A percentile compares a stretch with the other conserved stretches of the same genome.
Evolutionary conservation across 1,284 basidiomycete species (phyloP).

Genomic region (Ganoderma boninense): DNA sequence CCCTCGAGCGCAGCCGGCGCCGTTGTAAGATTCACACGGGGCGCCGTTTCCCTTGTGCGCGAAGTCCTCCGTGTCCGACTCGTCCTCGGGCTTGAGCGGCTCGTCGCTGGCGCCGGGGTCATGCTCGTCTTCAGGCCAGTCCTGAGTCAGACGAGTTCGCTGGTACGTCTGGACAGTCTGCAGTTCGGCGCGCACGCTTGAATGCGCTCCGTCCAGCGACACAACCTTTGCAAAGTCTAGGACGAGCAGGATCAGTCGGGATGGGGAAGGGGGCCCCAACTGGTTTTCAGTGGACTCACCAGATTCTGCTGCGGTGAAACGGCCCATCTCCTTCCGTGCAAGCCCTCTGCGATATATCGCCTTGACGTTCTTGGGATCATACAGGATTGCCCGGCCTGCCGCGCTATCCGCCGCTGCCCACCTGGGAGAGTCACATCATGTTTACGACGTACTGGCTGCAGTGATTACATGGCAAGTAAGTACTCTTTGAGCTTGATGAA

Average conservation of each 20-base stretch:
- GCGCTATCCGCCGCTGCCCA: conserved; percentile 50
- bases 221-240: neutral
- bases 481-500: conserved; percentile 50
- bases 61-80: conserved; percentile 57
- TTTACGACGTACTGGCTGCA: neutral
- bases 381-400: conserved; percentile 50
- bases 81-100: conserved; percentile 11
- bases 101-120: conserved; percentile 56
- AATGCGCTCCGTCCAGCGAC: neutral
- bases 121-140: conserved; percentile 3
- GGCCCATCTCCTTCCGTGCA: conserved; percentile 48
- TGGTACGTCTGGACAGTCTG: neutral
- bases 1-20: conserved; percentile 49
- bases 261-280: neutral
- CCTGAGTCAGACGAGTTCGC: conserved; percentile 35
- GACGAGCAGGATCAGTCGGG: neutral
- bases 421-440: neutral
- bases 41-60: conserved; percentile 57
- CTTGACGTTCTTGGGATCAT: conserved; percentile 51
- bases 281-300: conserved; percentile 44
- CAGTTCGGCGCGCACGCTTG: neutral
- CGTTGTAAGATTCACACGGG: conserved; percentile 62
- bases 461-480: neutral
- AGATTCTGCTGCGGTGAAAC: conserved; percentile 36
- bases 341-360: conserved; percentile 54